phyloP scores from a whole-genome alignment of 805 yeast genomes.

The Hanseniaspora jakobsenii region DNA sequence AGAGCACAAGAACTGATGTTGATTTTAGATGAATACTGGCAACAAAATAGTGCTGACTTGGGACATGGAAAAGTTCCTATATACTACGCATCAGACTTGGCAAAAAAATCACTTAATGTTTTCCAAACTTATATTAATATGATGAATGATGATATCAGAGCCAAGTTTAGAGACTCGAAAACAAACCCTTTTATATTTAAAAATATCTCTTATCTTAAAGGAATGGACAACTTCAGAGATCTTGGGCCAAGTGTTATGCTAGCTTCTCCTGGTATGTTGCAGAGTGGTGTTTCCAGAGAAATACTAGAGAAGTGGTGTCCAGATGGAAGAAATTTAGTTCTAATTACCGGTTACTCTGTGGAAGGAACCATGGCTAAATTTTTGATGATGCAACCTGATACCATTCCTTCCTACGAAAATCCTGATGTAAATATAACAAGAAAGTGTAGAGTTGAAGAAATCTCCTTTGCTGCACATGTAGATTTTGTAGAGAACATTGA shows the following conservation, averaged over 20 bases:
- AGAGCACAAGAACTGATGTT: slow-evolving; percentile 88
- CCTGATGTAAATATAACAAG: slow-evolving; percentile 80
- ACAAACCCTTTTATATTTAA: slow-evolving; percentile 86
- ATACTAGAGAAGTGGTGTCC: slow-evolving; percentile 95
- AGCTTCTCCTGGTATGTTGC: slow-evolving; percentile 98
- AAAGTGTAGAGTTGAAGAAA: slow-evolving; percentile 76
- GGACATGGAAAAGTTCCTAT: slow-evolving; percentile 49
- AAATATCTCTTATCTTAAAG: slow-evolving; percentile 65
- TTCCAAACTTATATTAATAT: slow-evolving; percentile 91
- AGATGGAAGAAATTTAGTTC: slow-evolving; percentile 75
- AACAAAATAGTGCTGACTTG: slow-evolving; percentile 66
- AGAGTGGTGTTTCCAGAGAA: slow-evolving; percentile 87
- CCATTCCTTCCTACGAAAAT: slow-evolving; percentile 72
- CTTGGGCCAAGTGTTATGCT: slow-evolving; percentile 91
- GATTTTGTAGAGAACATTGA: slow-evolving; percentile 88
- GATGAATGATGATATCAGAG: slow-evolving; percentile 88
- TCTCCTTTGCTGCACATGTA: slow-evolving; percentile 98
- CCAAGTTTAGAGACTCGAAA: slow-evolving; percentile 60
- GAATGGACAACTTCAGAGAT: slow-evolving; percentile 77
- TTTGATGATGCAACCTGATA: slow-evolving; percentile 73
- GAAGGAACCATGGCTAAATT: slow-evolving; percentile 97
- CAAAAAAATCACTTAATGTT: slow-evolving; percentile 93
- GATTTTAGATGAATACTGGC: slow-evolving; percentile 92
- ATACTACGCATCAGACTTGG: slow-evolving; percentile 84
- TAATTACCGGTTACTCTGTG: slow-evolving; percentile 92